Evolutionary conservation across 805 yeast genomes (phyloP).

Genomic region (Cyberlindnera maclurae): DNA sequence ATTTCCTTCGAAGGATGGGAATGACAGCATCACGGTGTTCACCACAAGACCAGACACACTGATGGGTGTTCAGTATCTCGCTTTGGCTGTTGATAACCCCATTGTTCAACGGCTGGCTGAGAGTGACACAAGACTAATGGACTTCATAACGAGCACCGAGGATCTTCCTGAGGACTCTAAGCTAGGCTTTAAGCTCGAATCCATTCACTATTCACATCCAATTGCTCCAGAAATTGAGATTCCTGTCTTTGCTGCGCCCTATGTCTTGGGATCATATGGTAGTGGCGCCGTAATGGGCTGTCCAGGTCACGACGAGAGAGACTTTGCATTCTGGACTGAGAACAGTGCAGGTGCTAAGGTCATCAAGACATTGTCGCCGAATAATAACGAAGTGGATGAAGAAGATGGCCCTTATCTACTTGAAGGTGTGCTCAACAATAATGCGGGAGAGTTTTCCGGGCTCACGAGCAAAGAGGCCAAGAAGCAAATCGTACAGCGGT

Average conservation of each 20-base stretch:
- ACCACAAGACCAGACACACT: slow-evolving; percentile 91
- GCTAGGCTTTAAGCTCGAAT: slow-evolving; percentile 49
- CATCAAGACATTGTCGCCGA: slow-evolving; percentile 16
- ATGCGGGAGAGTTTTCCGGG: slow-evolving; percentile 46
- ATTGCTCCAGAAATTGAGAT: slow-evolving; percentile 36
- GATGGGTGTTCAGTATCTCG: slow-evolving; percentile 74
- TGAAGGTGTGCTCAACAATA: slow-evolving; percentile 41
- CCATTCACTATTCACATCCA: slow-evolving; percentile 51
- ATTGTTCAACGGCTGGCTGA: slow-evolving; percentile 36
- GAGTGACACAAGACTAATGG: slow-evolving; percentile 32
- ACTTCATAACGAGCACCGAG: slow-evolving; percentile 37
- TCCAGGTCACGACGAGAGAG: slow-evolving; percentile 89
- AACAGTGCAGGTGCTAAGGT: slow-evolving; percentile 40
- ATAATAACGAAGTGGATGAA: slow-evolving; percentile 5
- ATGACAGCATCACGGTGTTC: slow-evolving; percentile 42
- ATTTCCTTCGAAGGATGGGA: slow-evolving; percentile 34
- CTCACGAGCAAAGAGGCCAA: slow-evolving; percentile 45
- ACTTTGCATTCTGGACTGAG: slow-evolving; percentile 68
- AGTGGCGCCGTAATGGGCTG: slow-evolving; percentile 97
- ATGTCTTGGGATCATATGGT: slow-evolving; percentile 79
- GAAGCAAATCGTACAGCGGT: slow-evolving; percentile 31
- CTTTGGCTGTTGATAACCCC: slow-evolving; percentile 69
- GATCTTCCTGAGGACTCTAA: slow-evolving; percentile 40
- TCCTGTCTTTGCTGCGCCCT: slow-evolving; percentile 87
- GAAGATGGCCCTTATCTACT: slow-evolving; percentile 30